Conservation (phyloP, 371 early-diverging fungal species). For the Mortierella sp. region DNA sequence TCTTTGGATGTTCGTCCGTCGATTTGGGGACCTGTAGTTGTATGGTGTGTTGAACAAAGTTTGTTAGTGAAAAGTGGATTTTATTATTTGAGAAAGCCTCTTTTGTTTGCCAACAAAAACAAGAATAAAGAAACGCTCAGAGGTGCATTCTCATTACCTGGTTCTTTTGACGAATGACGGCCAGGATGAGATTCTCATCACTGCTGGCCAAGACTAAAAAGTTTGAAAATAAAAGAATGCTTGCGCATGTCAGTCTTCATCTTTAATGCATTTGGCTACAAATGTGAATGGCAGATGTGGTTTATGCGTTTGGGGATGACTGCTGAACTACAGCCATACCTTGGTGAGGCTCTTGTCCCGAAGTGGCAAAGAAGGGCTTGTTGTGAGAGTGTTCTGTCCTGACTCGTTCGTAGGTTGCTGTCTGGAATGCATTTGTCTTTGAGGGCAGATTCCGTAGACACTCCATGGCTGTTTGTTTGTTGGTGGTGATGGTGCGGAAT, state of each 20-base stretch:
- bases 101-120: not conserved
- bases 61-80: no score
- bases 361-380: slow-evolving; percentile 45
- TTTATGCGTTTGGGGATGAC: no score
- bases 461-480: slow-evolving; percentile 28
- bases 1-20: slow-evolving; percentile 22
- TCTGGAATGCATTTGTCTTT: slow-evolving; percentile 59
- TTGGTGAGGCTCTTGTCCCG: slow-evolving; percentile 39
- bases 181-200: slow-evolving; percentile 52
- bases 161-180: slow-evolving; percentile 46
- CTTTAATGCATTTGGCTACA: no score
- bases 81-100: no score
- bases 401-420: slow-evolving; percentile 60
- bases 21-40: not conserved
- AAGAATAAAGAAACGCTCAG: not conserved
- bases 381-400: slow-evolving; percentile 42
- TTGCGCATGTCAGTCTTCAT: not conserved
- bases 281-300: no score
- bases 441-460: slow-evolving; percentile 59
- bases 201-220: slow-evolving; percentile 32
- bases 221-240: not conserved
- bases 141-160: slow-evolving; percentile 1
- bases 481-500: not conserved
- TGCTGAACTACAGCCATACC: not conserved
- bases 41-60: no score